Evolutionary conservation across 371 early-diverging fungal genomes (phyloP), one percentile per base, ranked within the genome.

Genomic region (Gilbertella persicaria): DNA sequence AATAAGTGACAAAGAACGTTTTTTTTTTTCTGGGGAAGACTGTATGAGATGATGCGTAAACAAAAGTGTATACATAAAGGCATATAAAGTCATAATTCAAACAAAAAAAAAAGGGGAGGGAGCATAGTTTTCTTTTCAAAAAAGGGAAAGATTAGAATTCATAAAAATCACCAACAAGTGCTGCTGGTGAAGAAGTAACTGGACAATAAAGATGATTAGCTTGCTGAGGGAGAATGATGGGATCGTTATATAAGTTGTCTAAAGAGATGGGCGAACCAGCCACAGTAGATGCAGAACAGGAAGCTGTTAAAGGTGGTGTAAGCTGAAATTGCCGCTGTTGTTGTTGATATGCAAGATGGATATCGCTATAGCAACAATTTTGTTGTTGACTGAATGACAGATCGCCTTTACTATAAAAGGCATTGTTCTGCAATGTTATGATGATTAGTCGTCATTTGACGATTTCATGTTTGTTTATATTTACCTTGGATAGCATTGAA

Each of bases 291-390:
- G 63, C 53, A 35, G 66, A 62, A 20, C 60, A 67, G 3, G 70
- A 66, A 20, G 66, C 59, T 30, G 61, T 62, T 14, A 70, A 46
- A 5, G 66, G 64, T 4, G 71, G 71, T 21, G 67, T 67, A 12
- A 59, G 35, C 21, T 65, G 33, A 33, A 33, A 33, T 33, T 8
- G 13, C 8, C 8, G 33, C 33, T 33, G 33, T 3, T 33, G 55
- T 42, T 58, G 44, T 16, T 37, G 29, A 16, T 49, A 52, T 13
- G 30, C 57, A 10, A 66, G 39, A 38, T 52, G 33, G 3, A 57
- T 16, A 23, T 56, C 60, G 40, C 59, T 60, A 19, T 49, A 37
- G 28, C 29, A 35, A 24, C 59, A 69, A 19, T 35, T 62, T 47
- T 21, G 60, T 37, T 25, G 45, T 45, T 28, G 50, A 29, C 28